Percentiles rank a stretch among this genome's conserved stretches.
These are phyloP conservation scores for Rhizopus sp. DNA, from an alignment of 371 early-diverging fungal species.

Conservation along the genomic window DNA sequence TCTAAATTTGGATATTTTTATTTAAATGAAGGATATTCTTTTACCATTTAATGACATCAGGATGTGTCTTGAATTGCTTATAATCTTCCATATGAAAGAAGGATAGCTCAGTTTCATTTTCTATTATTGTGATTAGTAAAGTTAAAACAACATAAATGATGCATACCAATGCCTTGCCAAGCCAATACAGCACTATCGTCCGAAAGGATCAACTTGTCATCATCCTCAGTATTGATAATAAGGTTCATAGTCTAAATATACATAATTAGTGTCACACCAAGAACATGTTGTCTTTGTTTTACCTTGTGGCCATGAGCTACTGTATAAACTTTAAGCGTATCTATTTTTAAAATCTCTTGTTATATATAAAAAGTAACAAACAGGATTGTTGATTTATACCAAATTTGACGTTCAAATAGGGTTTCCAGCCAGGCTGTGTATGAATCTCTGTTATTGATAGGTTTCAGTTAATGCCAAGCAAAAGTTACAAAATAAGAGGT, in stretches of 20 bases:
- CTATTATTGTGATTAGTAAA: conserved; percentile 29
- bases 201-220: conserved; percentile 62
- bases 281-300: conserved; percentile 12
- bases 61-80: conserved; percentile 70
- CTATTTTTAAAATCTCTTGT: conserved; percentile 33
- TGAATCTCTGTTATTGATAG: conserved; percentile 52
- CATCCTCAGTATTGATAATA: conserved; percentile 85
- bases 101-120: conserved; percentile 86
- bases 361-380: conserved; percentile 1
- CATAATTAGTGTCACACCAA: neutral
- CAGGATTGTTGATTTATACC: conserved; percentile 38
- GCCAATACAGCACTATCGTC: conserved; percentile 65
- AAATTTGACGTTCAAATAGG: conserved; percentile 67
- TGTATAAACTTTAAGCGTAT: conserved; percentile 86
- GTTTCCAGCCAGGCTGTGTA: conserved; percentile 69
- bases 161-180: conserved; percentile 64
- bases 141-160: neutral
- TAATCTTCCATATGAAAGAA: conserved; percentile 80
- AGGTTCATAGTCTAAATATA: conserved; percentile 69
- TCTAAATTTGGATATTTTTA: neutral
- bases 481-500: neutral
- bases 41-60: conserved; percentile 79
- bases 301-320: conserved; percentile 86
- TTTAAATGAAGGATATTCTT: conserved; percentile 1
- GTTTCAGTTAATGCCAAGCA: too few species aligned